Evolutionary conservation across 108 stramenopile genomes (phyloP), one percentile per base, ranked within the genome.

Genomic region (Stephanodiscus triporus): DNA sequence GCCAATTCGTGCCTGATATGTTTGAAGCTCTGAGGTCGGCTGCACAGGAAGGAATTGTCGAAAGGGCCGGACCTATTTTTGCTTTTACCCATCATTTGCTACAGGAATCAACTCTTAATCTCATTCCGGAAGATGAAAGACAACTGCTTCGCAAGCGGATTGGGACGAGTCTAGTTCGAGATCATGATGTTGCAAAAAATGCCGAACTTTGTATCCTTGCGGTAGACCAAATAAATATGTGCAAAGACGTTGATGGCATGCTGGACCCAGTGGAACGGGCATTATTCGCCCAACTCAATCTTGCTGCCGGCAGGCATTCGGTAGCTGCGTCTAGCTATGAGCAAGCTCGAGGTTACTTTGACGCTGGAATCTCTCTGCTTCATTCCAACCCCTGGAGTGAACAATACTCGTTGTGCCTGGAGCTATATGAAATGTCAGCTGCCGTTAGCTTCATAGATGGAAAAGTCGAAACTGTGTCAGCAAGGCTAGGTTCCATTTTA

Each of bases 81-180:
- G 68, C 68, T 23, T 68, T 68, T 42, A 37, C 68, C 5, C 68
- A 68, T 20, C 54, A 68, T 56, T 29, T 36, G 23, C 22, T 68
- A 37, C 53, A 57, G 36, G 23, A 55, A 26, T 45, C 68, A 23
- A 40, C 45, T 38, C 56, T 57, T 9, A 68, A 68, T 23, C 53
- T 56, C 19, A 68, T 68, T n/a, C 54, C 68, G 14, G 6, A n/a
- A 20, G 22, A 27, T 24, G 36, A 34, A 9, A 45, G 6, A 22
- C 32, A 42, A 19, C 34, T 6, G 6, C 63, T 64, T 24, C 63
- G 45, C 43, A 64, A 64, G 45, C 6, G 47, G 24, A 64, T 64
- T 40, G 63, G 63, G 24, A 42, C 11, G 23, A 64, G 36, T 23
- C 20, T 64, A 19, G 26, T 54, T 24, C 43, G 3, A 42, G 23